Percentiles rank a stretch among this genome's conserved stretches.
Evolutionary conservation across 139 green algal species (phyloP).

Genomic region (Diplosphaera chodatii): DNA sequence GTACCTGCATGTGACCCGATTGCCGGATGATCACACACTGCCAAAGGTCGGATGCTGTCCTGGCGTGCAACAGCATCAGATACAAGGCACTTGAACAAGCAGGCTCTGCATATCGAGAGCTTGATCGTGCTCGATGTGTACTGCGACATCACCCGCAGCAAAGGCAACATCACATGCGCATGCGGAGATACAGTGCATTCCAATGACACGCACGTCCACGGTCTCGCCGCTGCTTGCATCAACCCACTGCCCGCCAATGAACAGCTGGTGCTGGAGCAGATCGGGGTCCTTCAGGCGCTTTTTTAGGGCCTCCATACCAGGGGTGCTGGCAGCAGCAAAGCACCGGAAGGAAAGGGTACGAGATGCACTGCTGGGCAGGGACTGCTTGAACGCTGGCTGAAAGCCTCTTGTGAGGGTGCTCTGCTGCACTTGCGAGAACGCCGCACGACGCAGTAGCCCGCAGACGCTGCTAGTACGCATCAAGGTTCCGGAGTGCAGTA

Average conservation of each 20-base stretch:
- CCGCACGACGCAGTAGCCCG: background rate
- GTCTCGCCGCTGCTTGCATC: conserved; percentile 25
- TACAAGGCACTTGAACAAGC: too few species aligned
- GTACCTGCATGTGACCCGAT: conserved; percentile 65
- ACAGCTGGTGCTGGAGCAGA: conserved; percentile 34
- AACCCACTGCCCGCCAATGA: conserved; percentile 54
- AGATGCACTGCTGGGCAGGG: background rate
- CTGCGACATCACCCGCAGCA: too few species aligned
- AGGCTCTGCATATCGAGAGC: background rate
- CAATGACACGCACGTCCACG: conserved; percentile 26
- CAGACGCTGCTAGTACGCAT: too few species aligned
- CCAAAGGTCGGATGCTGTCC: too few species aligned
- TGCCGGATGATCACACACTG: background rate
- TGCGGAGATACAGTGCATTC: background rate
- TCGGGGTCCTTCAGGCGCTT: conserved; percentile 34
- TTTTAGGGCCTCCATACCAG: background rate
- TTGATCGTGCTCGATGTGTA: background rate
- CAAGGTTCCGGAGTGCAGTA: too few species aligned
- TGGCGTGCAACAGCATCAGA: too few species aligned
- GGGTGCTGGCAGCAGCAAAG: background rate
- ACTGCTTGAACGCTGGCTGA: background rate
- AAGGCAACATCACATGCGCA: too few species aligned
- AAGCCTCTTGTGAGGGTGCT: background rate
- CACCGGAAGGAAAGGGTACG: background rate
- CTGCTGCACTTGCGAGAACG: background rate